Evolutionary conservation across 257 asterid genomes (phyloP).

Genomic region (Solanum paucissectum): DNA sequence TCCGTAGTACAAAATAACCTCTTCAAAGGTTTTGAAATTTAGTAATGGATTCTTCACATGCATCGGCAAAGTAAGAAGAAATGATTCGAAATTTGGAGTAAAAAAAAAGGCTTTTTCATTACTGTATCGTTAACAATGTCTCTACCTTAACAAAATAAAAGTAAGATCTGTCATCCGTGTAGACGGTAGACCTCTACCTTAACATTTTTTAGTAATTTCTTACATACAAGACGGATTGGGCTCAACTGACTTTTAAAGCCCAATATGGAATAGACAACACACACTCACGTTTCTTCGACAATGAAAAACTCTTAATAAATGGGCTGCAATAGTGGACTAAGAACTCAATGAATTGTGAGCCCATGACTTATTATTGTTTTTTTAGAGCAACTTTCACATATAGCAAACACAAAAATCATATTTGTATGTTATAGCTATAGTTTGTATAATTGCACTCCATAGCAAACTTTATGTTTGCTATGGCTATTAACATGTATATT

Average conservation of each 20-base stretch:
- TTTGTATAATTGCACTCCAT: too few relatives aligned
- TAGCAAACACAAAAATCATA: too few relatives aligned
- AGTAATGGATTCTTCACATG: neutral
- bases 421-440: too few relatives aligned
- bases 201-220: neutral
- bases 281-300: neutral
- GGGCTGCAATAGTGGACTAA: neutral
- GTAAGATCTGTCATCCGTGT: neutral
- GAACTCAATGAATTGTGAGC: neutral
- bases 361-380: neutral
- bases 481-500: too few relatives aligned
- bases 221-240: neutral
- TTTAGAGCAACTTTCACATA: too few relatives aligned
- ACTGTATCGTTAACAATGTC: neutral
- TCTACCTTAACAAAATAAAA: neutral
- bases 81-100: neutral
- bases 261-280: neutral
- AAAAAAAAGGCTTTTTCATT: too few relatives aligned
- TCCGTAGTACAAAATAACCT: neutral
- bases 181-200: neutral
- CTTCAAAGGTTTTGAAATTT: neutral
- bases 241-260: neutral
- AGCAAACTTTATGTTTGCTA: too few relatives aligned
- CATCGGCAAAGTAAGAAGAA: neutral
- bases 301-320: neutral